phyloP scores from a whole-genome alignment of 1,139 yeast genomes.

The Debaryomycetaceae sp. region DNA sequence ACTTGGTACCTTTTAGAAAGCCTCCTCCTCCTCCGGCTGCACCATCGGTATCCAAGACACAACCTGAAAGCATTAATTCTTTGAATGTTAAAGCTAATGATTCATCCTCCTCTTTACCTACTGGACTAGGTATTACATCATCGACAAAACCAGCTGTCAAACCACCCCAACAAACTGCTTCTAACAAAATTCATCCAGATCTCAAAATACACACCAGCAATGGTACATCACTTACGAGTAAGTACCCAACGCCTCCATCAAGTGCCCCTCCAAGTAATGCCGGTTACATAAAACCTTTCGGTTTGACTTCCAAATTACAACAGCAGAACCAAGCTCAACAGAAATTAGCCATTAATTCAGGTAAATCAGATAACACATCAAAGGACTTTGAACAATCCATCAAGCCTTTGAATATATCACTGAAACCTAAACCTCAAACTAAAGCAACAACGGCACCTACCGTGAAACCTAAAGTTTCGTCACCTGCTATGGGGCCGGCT shows the following conservation, averaged over 20 bases:
- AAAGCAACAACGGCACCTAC: slow-evolving; percentile 6
- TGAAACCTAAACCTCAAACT: background rate
- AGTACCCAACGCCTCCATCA: slow-evolving; percentile 15
- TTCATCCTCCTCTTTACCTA: slow-evolving; percentile 11
- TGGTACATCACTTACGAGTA: slow-evolving; percentile 7
- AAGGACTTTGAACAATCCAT: background rate
- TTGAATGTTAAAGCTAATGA: slow-evolving; percentile 2
- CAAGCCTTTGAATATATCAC: slow-evolving; percentile 9
- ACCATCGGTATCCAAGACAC: slow-evolving; percentile 3
- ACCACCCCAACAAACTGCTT: slow-evolving; percentile 22
- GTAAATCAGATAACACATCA: slow-evolving; percentile 2
- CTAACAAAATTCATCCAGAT: slow-evolving; percentile 29
- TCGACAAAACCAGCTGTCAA: slow-evolving; percentile 7
- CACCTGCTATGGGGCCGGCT: slow-evolving; percentile 19
- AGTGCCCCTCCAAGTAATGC: slow-evolving; percentile 19
- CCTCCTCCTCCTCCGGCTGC: slow-evolving; percentile 49
- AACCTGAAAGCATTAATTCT: background rate
- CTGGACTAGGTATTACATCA: slow-evolving; percentile 20
- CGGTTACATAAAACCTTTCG: slow-evolving; percentile 21
- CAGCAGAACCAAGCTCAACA: slow-evolving; percentile 12
- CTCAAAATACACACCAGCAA: slow-evolving; percentile 24
- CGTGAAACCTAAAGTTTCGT: slow-evolving; percentile 5
- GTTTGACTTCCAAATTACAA: slow-evolving; percentile 10
- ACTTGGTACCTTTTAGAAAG: slow-evolving; percentile 47
- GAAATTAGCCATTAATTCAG: slow-evolving; percentile 4